phyloP scores from a whole-genome alignment of 768 basidiomycete species.

The Coprinopsis strossmayeri region DNA sequence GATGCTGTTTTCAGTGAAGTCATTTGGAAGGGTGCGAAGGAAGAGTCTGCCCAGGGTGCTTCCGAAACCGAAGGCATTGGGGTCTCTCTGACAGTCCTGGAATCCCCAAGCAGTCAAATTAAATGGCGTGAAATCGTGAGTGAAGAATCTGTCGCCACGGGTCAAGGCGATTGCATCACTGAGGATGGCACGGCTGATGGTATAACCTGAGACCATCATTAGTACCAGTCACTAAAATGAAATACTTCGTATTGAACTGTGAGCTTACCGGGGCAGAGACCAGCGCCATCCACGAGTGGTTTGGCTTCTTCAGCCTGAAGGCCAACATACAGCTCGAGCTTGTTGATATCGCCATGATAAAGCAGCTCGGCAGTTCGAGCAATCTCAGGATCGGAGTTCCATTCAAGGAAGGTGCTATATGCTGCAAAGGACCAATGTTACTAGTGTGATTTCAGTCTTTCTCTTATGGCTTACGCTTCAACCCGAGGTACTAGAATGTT shows the following conservation, averaged over 20 bases:
- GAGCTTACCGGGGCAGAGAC: conserved; percentile 69
- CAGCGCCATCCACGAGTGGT: conserved; percentile 69
- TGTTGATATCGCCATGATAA: conserved; percentile 69
- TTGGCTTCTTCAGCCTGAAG: conserved; percentile 77
- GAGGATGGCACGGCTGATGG: conserved; percentile 79
- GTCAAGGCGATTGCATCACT: conserved; percentile 83
- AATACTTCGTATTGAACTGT: too few relatives aligned
- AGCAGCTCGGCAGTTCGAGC: conserved; percentile 69
- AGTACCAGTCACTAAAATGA: too few relatives aligned
- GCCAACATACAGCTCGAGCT: conserved; percentile 77
- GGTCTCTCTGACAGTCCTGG: conserved; percentile 72
- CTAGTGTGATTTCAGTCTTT: too few relatives aligned
- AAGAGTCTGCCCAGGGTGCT: conserved; percentile 70
- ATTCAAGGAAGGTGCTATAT: conserved; percentile 66
- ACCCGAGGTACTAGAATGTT: conserved; percentile 54
- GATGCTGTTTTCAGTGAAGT: conserved; percentile 62
- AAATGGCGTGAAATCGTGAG: conserved; percentile 72
- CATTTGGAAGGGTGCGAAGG: conserved; percentile 64
- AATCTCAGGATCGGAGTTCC: conserved; percentile 71
- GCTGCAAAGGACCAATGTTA: conserved; percentile 15
- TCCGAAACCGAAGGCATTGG: conserved; percentile 66
- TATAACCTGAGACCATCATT: conserved; percentile 46
- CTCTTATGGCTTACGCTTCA: conserved; percentile 70
- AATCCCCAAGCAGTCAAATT: conserved; percentile 85
- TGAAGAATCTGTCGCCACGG: conserved; percentile 79